Conservation (phyloP, 306 rosid genomes). For the Cicer pinnatifidum region DNA sequence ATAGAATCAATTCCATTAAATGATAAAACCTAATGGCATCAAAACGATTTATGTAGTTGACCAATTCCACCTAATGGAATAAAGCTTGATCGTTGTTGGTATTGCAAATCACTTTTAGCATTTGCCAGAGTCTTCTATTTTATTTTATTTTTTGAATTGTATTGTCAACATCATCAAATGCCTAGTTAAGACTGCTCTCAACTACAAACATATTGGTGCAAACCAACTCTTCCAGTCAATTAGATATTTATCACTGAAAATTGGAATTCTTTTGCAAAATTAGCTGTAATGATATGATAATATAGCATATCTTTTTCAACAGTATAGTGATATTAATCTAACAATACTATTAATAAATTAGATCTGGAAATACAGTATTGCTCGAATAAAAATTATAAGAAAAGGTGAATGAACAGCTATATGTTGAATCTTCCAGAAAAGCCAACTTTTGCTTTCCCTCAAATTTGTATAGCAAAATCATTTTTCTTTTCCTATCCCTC, state of each 20-base stretch:
- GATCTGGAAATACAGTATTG: background rate
- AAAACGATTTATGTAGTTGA: background rate
- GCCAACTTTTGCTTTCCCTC: background rate
- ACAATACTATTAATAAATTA: background rate
- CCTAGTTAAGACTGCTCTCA: slow-evolving; percentile 2
- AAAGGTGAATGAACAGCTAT: background rate
- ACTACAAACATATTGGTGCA: slow-evolving; percentile 1
- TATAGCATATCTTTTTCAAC: background rate
- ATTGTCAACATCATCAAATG: background rate
- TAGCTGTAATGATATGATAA: background rate
- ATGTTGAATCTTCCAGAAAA: background rate
- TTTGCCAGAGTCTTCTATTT: slow-evolving; percentile 3
- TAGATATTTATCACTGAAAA: background rate
- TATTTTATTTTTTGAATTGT: background rate
- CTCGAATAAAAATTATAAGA: background rate
- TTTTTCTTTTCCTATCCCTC: slow-evolving; percentile 11
- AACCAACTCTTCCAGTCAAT: background rate
- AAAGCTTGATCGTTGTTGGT: background rate
- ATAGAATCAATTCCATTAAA: background rate
- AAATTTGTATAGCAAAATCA: background rate
- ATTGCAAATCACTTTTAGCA: slow-evolving; percentile 3
- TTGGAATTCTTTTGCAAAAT: slow-evolving; percentile 22
- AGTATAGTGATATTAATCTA: slow-evolving; percentile 4
- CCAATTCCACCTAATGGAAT: slow-evolving; percentile 8
- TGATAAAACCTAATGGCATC: background rate